Conservation (phyloP, 1,284 basidiomycete genomes). For the Heterobasidion annosum region DNA sequence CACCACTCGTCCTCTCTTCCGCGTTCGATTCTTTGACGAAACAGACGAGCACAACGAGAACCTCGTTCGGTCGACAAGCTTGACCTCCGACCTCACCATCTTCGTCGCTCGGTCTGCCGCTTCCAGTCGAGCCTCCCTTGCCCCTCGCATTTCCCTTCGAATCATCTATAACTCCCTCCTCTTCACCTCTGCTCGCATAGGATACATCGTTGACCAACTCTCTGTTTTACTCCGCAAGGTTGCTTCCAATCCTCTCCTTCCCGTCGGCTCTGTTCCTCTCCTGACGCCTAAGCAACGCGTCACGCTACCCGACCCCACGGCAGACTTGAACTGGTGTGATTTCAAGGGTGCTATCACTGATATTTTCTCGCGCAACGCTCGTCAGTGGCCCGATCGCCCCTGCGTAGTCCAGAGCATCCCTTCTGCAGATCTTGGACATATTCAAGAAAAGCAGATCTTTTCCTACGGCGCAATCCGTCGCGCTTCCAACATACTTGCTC, state of each 20-base stretch:
- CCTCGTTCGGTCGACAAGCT: conserved; percentile 72
- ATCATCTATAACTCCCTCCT: conserved; percentile 94
- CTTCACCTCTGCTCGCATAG: conserved; percentile 78
- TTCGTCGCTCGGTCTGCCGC: conserved; percentile 63
- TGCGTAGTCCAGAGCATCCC: conserved; percentile 79
- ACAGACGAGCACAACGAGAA: conserved; percentile 68
- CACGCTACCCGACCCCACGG: conserved; percentile 78
- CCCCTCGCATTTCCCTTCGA: conserved; percentile 75
- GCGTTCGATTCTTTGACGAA: conserved; percentile 95
- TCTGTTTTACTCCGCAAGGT: conserved; percentile 74
- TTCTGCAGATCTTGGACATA: conserved; percentile 26
- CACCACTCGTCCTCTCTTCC: conserved; percentile 63
- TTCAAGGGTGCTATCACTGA: conserved; percentile 96
- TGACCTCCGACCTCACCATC: conserved; percentile 90
- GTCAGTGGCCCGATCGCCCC: conserved; percentile 64
- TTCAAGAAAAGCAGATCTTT: conserved; percentile 55
- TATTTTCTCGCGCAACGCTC: conserved; percentile 82
- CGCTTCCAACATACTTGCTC: conserved; percentile 87
- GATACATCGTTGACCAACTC: conserved; percentile 81
- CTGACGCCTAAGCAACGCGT: conserved; percentile 66
- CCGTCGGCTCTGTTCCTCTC: conserved; percentile 74
- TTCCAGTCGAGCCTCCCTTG: conserved; percentile 65
- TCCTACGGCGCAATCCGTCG: conserved; percentile 79
- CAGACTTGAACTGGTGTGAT: conserved; percentile 93
- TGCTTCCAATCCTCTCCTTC: conserved; percentile 48